Evolutionary conservation across 2,329 filamentous ascomycete genomes (phyloP), one percentile per base, ranked within the genome.

Genomic region (Plectosphaerella plurivora): DNA sequence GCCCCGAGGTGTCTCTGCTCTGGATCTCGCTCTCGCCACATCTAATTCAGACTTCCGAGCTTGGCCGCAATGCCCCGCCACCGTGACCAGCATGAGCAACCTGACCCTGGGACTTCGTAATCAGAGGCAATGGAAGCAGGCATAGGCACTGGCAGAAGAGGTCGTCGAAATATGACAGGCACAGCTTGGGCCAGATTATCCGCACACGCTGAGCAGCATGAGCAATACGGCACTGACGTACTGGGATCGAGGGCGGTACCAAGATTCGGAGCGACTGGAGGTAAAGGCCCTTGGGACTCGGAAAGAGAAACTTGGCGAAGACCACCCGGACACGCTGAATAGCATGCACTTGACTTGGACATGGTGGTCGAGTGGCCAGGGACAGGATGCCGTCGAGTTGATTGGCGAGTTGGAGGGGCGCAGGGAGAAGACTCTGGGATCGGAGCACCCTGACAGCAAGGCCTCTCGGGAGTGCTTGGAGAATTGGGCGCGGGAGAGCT

Each of bases 201-300:
- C 59, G 14, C 15, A 51, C 42, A 62, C 58, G n/a, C 55, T 60
- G 18, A 55, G 11, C 3, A 55, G 54, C 51, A 59, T 57, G 55
- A 22, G 4, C 16, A 51, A 59, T 5, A 3, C 5, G 22, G 22
- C 22, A 22, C 22, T 22, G 22, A 5, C 22, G 22, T 22, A 22
- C 22, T 22, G 22, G 22, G 22, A 22, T 22, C 22, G 5, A 22
- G 22, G 22, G 22, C 22, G 22, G 5, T 22, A 22, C 22, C 22
- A 22, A 22, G 22, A 22, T 22, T 22, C 22, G 22, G 22, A 22
- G 22, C 3, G 22, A 22, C 22, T 22, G 22, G 22, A 22, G 22
- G 22, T 5, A 5, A 3, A 5, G 22, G 22, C 22, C 3, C 22
- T 22, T 3, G 22, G 5, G 5, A 22, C 5, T 22, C 22, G 22